phyloP scores from a whole-genome alignment of 495 filamentous ascomycete genomes.

The Aspergillus saccharolyticus region DNA sequence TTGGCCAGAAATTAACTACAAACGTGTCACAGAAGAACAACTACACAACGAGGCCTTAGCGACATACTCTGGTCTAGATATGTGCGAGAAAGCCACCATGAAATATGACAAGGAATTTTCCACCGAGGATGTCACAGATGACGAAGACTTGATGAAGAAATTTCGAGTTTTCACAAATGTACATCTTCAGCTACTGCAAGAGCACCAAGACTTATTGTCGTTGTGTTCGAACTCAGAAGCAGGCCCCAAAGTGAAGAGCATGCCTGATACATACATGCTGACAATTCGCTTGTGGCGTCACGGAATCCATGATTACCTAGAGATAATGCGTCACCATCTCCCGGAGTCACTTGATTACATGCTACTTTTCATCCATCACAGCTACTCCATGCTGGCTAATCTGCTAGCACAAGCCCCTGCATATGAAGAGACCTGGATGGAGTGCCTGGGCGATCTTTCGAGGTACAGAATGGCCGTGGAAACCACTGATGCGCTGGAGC shows the following conservation, averaged over 20 bases:
- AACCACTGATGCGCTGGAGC: slow-evolving; percentile 62
- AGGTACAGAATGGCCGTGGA: slow-evolving; percentile 76
- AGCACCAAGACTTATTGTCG: slow-evolving; percentile 79
- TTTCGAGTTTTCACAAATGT: slow-evolving; percentile 71
- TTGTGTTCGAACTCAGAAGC: slow-evolving; percentile 72
- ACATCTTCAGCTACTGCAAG: slow-evolving; percentile 67
- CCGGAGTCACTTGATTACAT: slow-evolving; percentile 72
- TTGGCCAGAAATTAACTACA: slow-evolving; percentile 58
- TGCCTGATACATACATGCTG: slow-evolving; percentile 72
- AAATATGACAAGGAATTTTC: slow-evolving; percentile 62
- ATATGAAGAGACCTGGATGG: slow-evolving; percentile 85
- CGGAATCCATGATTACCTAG: slow-evolving; percentile 74
- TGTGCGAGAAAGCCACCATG: slow-evolving; percentile 77
- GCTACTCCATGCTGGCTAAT: not conserved
- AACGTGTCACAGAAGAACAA: slow-evolving; percentile 64
- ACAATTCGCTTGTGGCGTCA: slow-evolving; percentile 82
- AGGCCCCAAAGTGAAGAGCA: slow-evolving; percentile 46
- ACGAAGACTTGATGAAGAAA: slow-evolving; percentile 55
- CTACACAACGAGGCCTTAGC: slow-evolving; percentile 61
- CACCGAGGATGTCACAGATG: slow-evolving; percentile 29
- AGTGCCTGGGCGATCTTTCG: slow-evolving; percentile 77
- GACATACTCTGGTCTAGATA: slow-evolving; percentile 71
- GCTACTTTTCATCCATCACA: slow-evolving; percentile 47
- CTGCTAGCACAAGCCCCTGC: slow-evolving; percentile 63
- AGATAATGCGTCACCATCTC: slow-evolving; percentile 63